Percentiles rank a stretch among this genome's conserved stretches.
Evolutionary conservation across 1,139 yeast genomes (phyloP).

Genomic region (Kurtzmaniella quercitrusa): DNA sequence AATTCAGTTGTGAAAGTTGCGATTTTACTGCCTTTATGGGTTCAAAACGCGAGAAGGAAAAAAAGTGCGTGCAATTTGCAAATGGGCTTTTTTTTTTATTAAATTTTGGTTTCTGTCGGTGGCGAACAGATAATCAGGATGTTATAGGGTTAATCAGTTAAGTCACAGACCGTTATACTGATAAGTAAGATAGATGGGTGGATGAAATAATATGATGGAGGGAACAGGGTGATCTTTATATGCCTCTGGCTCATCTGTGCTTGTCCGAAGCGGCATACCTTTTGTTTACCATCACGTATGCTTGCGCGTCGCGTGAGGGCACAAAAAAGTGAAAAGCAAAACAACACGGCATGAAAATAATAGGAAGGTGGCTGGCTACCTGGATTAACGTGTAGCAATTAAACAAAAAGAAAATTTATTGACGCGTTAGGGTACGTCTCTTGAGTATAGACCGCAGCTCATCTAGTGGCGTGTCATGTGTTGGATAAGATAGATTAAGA

Average conservation of each 20-base stretch:
- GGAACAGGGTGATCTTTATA: background rate
- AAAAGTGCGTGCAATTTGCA: constrained; percentile 1
- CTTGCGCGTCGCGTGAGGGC: constrained; percentile 1
- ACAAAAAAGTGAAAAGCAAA: background rate
- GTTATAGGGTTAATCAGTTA: background rate
- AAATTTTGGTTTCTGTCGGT: background rate
- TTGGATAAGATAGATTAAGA: no score
- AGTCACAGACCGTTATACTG: background rate
- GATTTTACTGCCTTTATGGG: background rate
- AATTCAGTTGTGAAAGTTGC: background rate
- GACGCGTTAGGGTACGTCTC: background rate
- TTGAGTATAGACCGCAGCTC: no score
- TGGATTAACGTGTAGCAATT: background rate
- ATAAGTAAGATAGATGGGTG: background rate
- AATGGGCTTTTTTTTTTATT: background rate
- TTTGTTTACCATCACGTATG: constrained; percentile 2
- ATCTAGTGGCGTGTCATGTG: no score
- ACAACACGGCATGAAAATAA: background rate
- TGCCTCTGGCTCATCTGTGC: background rate
- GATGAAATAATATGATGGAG: background rate
- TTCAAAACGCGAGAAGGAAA: background rate
- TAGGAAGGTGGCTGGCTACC: background rate
- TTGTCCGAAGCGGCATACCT: constrained; percentile 2
- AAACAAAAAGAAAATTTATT: background rate
- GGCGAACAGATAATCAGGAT: background rate